Percentiles rank a stretch among this genome's conserved stretches.
Evolutionary conservation across 2,329 filamentous ascomycete genomes (phyloP).

Genomic region (Paracoccidioides brasiliensis): DNA sequence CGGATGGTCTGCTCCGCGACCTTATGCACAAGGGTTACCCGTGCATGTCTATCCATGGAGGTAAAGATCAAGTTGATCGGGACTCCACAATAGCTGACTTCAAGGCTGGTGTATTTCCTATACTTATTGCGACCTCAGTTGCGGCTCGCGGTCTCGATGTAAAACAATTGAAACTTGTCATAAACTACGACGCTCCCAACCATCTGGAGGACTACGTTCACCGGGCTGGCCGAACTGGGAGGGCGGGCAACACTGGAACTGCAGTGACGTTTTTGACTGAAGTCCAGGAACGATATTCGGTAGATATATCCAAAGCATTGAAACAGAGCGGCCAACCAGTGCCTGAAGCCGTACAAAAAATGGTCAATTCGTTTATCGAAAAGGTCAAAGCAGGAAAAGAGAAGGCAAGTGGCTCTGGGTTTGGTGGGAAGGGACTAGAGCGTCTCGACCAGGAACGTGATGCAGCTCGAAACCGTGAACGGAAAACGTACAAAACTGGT

Average conservation of each 20-base stretch:
- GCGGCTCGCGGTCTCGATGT: constrained; percentile 91
- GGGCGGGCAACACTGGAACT: constrained; percentile 86
- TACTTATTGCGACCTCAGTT: constrained; percentile 88
- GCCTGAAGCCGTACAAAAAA: constrained; percentile 52
- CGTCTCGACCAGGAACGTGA: constrained; percentile 83
- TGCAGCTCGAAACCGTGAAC: constrained; percentile 70
- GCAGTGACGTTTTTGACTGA: constrained; percentile 89
- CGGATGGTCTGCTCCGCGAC: constrained; percentile 65
- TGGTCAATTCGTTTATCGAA: constrained; percentile 59
- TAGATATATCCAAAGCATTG: constrained; percentile 81
- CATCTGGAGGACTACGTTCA: constrained; percentile 96
- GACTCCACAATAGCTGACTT: constrained; percentile 89
- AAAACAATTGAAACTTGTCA: constrained; percentile 85
- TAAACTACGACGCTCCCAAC: constrained; percentile 91
- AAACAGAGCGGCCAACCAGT: constrained; percentile 79
- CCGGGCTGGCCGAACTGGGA: constrained; percentile 80
- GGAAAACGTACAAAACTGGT: constrained; percentile 79
- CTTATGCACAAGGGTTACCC: constrained; percentile 74
- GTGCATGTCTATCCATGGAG: constrained; percentile 86
- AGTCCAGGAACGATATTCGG: constrained; percentile 80
- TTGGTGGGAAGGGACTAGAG: constrained; percentile 89
- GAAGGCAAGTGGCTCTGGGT: constrained; percentile 70
- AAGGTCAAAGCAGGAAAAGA: constrained; percentile 89
- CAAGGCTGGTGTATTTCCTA: constrained; percentile 77
- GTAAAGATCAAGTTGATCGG: constrained; percentile 84